Base-by-base conservation (phyloP, 495 filamentous ascomycete species). In the Hyaloscypha variabilis region DNA sequence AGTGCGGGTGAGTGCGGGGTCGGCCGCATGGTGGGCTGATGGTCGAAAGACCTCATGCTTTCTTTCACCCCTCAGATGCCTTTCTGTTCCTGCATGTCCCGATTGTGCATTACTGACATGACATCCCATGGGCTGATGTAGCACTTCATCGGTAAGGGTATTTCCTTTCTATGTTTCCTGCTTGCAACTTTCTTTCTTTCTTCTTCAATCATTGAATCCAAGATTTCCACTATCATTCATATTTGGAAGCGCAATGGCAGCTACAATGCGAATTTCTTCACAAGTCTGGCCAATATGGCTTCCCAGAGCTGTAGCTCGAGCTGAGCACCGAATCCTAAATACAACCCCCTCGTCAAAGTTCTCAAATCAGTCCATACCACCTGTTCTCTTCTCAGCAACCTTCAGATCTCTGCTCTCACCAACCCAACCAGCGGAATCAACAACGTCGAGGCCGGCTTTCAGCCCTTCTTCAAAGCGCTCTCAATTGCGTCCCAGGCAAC, bases 281-380 rank as follows among this genome's bases (percentile, higher is more conserved):
- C 64, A 66, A 51, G 64, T 62, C 3, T 66, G 58, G 64, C 64
- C 64, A 56, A 57, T 26, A n/a, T 58, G 64, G 64, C 64, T 66
- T 14, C 52, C 64, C 28, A 55, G 49, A 66, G 64, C 58, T 30
- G 49, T 66, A 25, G 34, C 58, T 36, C 13, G 39, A 50, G 50
- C 64, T 29, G 51, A 46, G 21, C 6, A 31, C 10, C 42, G 25
- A 53, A 30, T 58, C 26, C 28, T 42, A 21, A 28, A 30, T 19
- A 14, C n/a, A 14, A 24, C 6, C 13, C 36, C 21, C 8, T n/a
- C 11, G 1, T 17, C 29, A 19, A 34, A 49, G 5, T 28, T 28
- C 6, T 24, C 29, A 28, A 30, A 51, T 24, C 58, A 56, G 25
- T 42, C 30, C 17, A 10, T 66, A 0, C 31, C 58, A 34, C 52